phyloP scores from a whole-genome alignment of 768 basidiomycete genomes.

The Postia placenta region DNA sequence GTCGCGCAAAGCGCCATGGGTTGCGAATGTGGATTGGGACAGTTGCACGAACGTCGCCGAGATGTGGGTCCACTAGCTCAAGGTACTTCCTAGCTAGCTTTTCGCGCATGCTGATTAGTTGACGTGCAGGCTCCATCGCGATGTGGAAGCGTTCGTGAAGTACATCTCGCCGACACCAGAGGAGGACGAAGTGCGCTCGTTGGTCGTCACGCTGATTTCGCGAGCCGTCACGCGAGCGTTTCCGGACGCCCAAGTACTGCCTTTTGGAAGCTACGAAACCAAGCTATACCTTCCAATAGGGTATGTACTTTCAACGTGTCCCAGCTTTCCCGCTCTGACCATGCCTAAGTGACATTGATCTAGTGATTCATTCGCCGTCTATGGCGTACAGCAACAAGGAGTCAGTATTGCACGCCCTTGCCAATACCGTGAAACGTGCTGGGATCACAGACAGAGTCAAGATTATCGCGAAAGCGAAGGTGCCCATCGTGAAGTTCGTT shows the following conservation, averaged over 20 bases:
- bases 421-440: slow-evolving; percentile 67
- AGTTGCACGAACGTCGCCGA: slow-evolving; percentile 74
- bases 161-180: slow-evolving; percentile 84
- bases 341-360: slow-evolving; percentile 78
- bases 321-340: neutral
- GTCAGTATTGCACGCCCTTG: slow-evolving; percentile 68
- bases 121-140: slow-evolving; percentile 65
- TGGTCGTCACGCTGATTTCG: slow-evolving; percentile 66
- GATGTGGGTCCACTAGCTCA: slow-evolving; percentile 46
- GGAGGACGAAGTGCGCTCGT: slow-evolving; percentile 81
- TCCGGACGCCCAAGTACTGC: slow-evolving; percentile 72
- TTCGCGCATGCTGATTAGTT: slow-evolving; percentile 5
- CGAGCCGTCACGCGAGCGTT: slow-evolving; percentile 58
- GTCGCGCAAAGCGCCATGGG: slow-evolving; percentile 60
- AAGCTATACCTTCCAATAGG: slow-evolving; percentile 90
- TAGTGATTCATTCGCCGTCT: slow-evolving; percentile 76
- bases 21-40: slow-evolving; percentile 63
- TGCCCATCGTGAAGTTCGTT: slow-evolving; percentile 95
- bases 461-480: slow-evolving; percentile 89
- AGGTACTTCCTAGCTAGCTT: neutral
- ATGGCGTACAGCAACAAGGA: slow-evolving; percentile 70
- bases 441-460: slow-evolving; percentile 76
- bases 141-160: slow-evolving; percentile 77
- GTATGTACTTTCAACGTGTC: slow-evolving; percentile 41
- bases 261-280: slow-evolving; percentile 92